These are phyloP conservation scores for Dendrothele bispora DNA, from an alignment of 768 basidiomycete species.

Conservation along the genomic window DNA sequence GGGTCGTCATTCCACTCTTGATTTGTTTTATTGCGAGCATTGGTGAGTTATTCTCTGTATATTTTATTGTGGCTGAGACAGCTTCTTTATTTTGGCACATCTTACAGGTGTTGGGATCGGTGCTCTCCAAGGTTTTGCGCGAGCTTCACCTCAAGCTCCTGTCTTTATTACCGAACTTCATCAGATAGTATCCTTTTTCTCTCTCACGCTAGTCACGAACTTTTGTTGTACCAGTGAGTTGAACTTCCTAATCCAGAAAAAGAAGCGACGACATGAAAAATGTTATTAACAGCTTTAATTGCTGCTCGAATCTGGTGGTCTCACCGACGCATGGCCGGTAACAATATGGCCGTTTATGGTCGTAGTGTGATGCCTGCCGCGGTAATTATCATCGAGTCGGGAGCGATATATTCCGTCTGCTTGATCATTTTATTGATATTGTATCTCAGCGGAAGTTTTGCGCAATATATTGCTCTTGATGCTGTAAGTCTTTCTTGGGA, in stretches of 20 bases:
- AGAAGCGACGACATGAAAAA: background rate
- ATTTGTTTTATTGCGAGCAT: slow-evolving; percentile 9
- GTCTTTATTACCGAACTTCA: slow-evolving; percentile 4
- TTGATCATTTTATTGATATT: slow-evolving; percentile 8
- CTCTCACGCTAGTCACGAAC: slow-evolving; percentile 10
- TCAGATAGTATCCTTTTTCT: slow-evolving; percentile 10
- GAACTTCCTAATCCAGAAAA: background rate
- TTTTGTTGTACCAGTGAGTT: slow-evolving; percentile 9
- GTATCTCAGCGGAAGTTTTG: slow-evolving; percentile 10
- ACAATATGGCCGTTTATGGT: background rate
- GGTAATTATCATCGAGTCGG: slow-evolving; percentile 12
- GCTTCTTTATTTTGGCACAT: too few species aligned
- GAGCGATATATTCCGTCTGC: slow-evolving; percentile 11
- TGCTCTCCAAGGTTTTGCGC: background rate
- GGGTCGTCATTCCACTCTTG: slow-evolving; percentile 9
- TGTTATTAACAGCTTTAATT: slow-evolving; percentile 7
- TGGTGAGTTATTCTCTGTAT: background rate
- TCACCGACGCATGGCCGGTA: background rate
- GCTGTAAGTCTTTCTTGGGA: slow-evolving; percentile 6
- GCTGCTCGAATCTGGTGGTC: slow-evolving; percentile 8
- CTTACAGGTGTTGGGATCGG: background rate
- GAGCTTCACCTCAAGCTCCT: background rate
- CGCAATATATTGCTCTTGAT: slow-evolving; percentile 12
- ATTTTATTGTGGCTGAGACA: too few species aligned
- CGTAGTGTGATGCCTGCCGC: slow-evolving; percentile 5